Base-by-base conservation (phyloP, 345 rosid species). In the Salix brachista region DNA sequence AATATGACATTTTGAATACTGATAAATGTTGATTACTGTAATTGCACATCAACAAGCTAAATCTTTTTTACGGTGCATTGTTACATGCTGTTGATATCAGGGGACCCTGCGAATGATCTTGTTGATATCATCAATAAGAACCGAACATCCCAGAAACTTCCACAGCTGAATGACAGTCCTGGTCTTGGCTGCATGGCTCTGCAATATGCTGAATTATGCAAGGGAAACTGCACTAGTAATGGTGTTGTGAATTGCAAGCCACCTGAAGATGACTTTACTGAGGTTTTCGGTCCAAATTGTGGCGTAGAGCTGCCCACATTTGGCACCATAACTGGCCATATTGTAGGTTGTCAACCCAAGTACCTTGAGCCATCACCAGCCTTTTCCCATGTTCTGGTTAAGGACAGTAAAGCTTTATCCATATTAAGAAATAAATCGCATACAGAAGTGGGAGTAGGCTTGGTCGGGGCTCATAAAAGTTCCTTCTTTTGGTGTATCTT, bases 121-220 rank as follows among this genome's bases (percentile, higher is more conserved):
- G 92, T 94, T 36, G 85, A 87, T 79, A 82, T 94, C 79, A 88
- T 90, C 77, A 94, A 94, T 88, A 78, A 85, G 70, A 91, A 94
- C 71, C 83, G 96, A 76, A 90, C 91, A 48, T 82, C 91, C 32
- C 79, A 75, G 19, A 90, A 90, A 71, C 89, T 93, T 25, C 79
- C 71, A 36, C 78, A 77, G 48, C 86, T 94, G 69, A 86, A 83
- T 21, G 90, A 89, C 73, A 94, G 88, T 75, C 98, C 97, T 1
- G 97, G 98, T 14, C 91, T 94, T 18, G 98, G 92, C 69, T 94
- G 98, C 85, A 89, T 92, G 87, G 97, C 98, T 42, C 85, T 90
- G 77, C 97, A 90, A 80, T 94, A 89, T 80, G 89, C 79, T 32
- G 88, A 87, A 77, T 61, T 76, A 46, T 94, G 98, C 91, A 85